Evolutionary conservation across 176 grass and related monocot genomes (phyloP), one percentile per base, ranked within the genome.

Genomic region (Eleusine coracana): DNA sequence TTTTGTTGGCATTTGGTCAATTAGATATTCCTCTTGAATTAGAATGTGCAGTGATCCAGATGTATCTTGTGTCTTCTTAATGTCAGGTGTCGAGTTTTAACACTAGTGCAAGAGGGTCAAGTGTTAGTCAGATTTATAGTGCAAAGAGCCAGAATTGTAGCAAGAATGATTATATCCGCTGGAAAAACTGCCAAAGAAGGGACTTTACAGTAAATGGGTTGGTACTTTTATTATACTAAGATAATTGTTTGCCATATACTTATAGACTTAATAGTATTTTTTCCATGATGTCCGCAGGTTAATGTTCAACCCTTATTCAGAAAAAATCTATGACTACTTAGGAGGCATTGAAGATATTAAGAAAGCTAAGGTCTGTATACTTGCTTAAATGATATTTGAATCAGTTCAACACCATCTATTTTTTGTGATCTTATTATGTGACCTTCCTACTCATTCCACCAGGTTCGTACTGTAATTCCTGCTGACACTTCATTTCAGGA

Each of bases 141-240:
- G 50, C 79, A 76, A 80, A 78, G 69, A 85, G 39, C 48, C 83
- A 89, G 29, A 64, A 89, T 71, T 99, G 96, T 84, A 85, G 87
- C 70, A 75, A 93, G 46, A 86, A 90, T 75, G 96, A 99, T 93
- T 88, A 88, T 88, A 5, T 88, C 68, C 88, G 93, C 36, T 99
- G 96, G 96, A 93, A 74, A 84, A 99, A 99, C 25, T 99, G 93
- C 78, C 89, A 93, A 76, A 46, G 68, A 69, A 82, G 96, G 74
- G 93, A 99, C 65, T 99, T 99, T 74, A 99, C 96, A 67, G 96
- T 99, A 84, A 99, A 99, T 28, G 93, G 93, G 96, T 90, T 73
- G 66, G 68, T 86, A 49, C 27, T 75, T 79, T 61, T 85, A 27
- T 73, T 87, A 56, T 68, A 52, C 62, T 6, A 16, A 70, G 42